Evolutionary conservation across 495 filamentous ascomycete genomes (phyloP).

Genomic region (Podospora conica): DNA sequence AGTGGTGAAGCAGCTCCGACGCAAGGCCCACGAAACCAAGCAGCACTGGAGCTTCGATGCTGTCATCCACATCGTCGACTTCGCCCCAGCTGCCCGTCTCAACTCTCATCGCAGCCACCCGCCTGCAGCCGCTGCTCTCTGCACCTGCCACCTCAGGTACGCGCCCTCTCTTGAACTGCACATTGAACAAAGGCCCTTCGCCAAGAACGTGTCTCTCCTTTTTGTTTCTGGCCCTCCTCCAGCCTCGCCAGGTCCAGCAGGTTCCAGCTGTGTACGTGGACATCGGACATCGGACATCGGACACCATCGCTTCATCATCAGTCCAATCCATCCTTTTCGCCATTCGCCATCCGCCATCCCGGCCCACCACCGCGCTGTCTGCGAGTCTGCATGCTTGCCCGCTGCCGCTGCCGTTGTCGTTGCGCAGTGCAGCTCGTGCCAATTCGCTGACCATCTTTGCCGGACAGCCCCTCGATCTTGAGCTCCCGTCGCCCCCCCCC

Average conservation of each 20-base stretch:
- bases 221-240: background rate
- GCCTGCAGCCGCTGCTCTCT: background rate
- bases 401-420: too few species aligned
- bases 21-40: background rate
- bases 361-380: background rate
- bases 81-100: background rate
- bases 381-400: background rate
- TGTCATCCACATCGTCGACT: background rate
- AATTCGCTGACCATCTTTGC: background rate
- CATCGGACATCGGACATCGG: background rate
- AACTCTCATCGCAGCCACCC: background rate
- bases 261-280: background rate
- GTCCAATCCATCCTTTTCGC: background rate
- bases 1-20: background rate
- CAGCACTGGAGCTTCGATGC: background rate
- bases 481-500: background rate
- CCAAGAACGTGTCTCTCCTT: background rate
- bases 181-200: background rate
- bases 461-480: background rate
- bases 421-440: background rate
- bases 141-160: background rate
- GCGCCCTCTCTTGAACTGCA: background rate
- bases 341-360: too few species aligned
- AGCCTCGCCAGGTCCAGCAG: background rate
- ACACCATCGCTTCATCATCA: background rate